A percentile compares a stretch with the other conserved stretches of the same genome.
Evolutionary conservation across 2,329 filamentous ascomycete genomes (phyloP).

Genomic region (Alternaria metachromatica): DNA sequence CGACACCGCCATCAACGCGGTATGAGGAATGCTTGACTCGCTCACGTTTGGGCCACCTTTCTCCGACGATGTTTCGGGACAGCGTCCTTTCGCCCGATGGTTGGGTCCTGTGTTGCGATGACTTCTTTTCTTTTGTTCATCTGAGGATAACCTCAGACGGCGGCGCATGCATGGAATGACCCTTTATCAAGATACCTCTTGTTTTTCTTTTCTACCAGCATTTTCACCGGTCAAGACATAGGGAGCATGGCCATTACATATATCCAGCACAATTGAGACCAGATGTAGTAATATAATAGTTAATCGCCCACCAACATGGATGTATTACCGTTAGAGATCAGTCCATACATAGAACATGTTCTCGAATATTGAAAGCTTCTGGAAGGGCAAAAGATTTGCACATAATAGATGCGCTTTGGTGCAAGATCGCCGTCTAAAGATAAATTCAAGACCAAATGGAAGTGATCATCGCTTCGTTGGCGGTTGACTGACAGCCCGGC

Average conservation of each 20-base stretch:
- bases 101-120: conserved; percentile 10
- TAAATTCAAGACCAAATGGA: neutral
- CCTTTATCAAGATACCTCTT: conserved; percentile 32
- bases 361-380: neutral
- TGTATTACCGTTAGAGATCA: neutral
- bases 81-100: neutral
- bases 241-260: neutral
- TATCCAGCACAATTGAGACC: neutral
- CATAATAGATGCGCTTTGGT: neutral
- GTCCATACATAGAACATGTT: neutral
- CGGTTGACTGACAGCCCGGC: neutral
- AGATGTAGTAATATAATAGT: conserved; percentile 9
- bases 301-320: neutral
- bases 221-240: neutral
- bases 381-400: neutral
- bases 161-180: conserved; percentile 17
- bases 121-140: neutral
- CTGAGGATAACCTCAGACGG: neutral
- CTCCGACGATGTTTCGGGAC: neutral
- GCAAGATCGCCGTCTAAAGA: neutral
- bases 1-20: conserved; percentile 1
- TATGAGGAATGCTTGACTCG: conserved; percentile 1
- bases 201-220: conserved; percentile 13
- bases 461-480: conserved; percentile 1
- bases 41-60: neutral